Percentiles rank a stretch among this genome's conserved stretches.
Conservation (phyloP, 164 flowering plant genomes). For the Aristolochia contorta region DNA sequence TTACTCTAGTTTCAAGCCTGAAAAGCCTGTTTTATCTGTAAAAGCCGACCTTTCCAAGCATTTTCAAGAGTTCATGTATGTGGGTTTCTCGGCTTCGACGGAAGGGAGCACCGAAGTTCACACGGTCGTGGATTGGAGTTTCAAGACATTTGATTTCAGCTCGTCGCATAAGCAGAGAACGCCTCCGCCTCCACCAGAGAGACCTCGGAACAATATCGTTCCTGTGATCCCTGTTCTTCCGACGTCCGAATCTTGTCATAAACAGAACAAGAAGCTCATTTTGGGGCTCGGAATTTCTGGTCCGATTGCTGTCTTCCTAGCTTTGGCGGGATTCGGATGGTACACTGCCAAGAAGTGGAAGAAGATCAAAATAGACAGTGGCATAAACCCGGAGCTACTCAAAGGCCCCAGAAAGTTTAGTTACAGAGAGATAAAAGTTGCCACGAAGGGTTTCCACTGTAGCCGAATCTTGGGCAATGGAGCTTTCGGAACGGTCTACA, state of each 20-base stretch:
- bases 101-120: conserved; percentile 89
- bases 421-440: conserved; percentile 44
- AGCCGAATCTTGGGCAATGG: conserved; percentile 22
- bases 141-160: conserved; percentile 39
- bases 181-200: no score
- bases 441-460: conserved; percentile 23
- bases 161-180: conserved; percentile 10
- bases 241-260: conserved; percentile 17
- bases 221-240: conserved; percentile 21
- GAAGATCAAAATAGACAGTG: conserved; percentile 16
- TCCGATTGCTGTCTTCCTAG: conserved; percentile 31
- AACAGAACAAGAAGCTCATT: conserved; percentile 26
- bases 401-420: conserved; percentile 57
- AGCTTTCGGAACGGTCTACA: conserved; percentile 25
- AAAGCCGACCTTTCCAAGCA: conserved; percentile 44
- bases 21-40: conserved; percentile 32
- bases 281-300: conserved; percentile 61
- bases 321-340: conserved; percentile 41
- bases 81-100: conserved; percentile 78
- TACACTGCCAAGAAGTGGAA: conserved; percentile 44
- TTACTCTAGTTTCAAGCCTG: conserved; percentile 46
- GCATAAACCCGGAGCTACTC: conserved; percentile 41
- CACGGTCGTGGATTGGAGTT: conserved; percentile 54
- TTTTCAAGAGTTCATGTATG: conserved; percentile 43
- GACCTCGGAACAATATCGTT: no score